A percentile compares a stretch with the other conserved stretches of the same genome.
These are phyloP conservation scores for Canavalia gladiata DNA, from an alignment of 306 rosid species.

Conservation along the genomic window DNA sequence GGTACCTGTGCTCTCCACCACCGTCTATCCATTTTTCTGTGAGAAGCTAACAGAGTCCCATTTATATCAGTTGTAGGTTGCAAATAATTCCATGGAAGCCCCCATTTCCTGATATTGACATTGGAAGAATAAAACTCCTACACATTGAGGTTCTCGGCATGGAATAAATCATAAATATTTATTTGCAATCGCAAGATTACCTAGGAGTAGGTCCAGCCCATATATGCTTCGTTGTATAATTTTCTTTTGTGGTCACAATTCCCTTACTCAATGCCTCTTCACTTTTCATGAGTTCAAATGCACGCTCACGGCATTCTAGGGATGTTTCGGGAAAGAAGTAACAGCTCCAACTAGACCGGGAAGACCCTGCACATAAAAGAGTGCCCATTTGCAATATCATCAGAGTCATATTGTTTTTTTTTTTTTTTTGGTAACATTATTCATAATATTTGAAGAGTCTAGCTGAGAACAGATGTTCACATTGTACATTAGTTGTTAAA, in stretches of 20 bases:
- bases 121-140: constrained; percentile 23
- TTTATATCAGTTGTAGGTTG: constrained; percentile 94
- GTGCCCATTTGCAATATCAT: background rate
- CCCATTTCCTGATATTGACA: constrained; percentile 76
- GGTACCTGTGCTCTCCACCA: constrained; percentile 98
- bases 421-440: background rate
- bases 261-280: constrained; percentile 71
- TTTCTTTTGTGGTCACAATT: constrained; percentile 74
- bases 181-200: constrained; percentile 52
- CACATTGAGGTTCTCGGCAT: constrained; percentile 4
- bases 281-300: constrained; percentile 71
- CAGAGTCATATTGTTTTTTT: background rate
- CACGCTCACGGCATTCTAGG: constrained; percentile 71
- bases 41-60: constrained; percentile 79
- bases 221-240: constrained; percentile 76
- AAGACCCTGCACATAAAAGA: constrained; percentile 60
- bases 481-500: constrained; percentile 13
- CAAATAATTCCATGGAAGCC: constrained; percentile 85
- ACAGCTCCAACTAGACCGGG: constrained; percentile 87
- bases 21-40: constrained; percentile 87
- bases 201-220: constrained; percentile 89
- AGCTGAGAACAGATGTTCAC: background rate
- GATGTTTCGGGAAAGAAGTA: constrained; percentile 95
- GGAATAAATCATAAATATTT: constrained; percentile 33
- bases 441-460: background rate